Base-by-base conservation (phyloP, 1,284 basidiomycete genomes). In the Marasmius fiardii region DNA sequence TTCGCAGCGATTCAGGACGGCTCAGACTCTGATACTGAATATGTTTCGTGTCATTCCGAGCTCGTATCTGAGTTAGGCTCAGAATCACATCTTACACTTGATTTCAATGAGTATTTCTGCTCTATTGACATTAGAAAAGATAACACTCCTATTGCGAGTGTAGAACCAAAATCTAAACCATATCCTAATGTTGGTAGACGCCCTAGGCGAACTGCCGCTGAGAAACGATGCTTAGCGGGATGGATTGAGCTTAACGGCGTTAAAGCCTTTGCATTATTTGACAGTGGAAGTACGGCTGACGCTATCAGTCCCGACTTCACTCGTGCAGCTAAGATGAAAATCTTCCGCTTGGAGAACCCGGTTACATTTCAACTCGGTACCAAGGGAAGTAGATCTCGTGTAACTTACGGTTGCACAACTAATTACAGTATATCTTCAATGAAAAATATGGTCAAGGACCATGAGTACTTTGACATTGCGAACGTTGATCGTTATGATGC, bases 361-460 rank as follows among this genome's bases (percentile, higher is more conserved):
- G 55, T 63, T 0, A 31, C 48, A 1, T 58, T 68, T 0, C 64
- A 67, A 49, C 55, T 68, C 0, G 65, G 65, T 0, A 61, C 59
- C 35, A 41, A 55, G 0, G 65, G 64, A 5, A 66, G 64, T 50
- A 47, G 58, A 0, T 61, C 65, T 0, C 58, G 54, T n/a, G 65
- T 67, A 23, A 63, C 57, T 28, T 65, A 57, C 44, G 66, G 66
- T 7, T 47, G 56, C 3, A 31, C 50, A 5, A 16, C 53, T 10
- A 12, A 28, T 20, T 54, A 35, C 16, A 35, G 8, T 8, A 8
- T 35, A 8, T 8, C 8, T 8, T 8, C 34, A 35, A 8, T 16
- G 34, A 35, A 35, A 35, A 16, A 16, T 8, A n/a, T n/a, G n/a
- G n/a, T n/a, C n/a, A n/a, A n/a, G n/a, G n/a, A n/a, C n/a, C n/a